Percentiles rank a stretch among this genome's conserved stretches.
These are phyloP conservation scores for Hyaloperonospora brassicae DNA, from an alignment of 352 stramenopile species.

Conservation along the genomic window DNA sequence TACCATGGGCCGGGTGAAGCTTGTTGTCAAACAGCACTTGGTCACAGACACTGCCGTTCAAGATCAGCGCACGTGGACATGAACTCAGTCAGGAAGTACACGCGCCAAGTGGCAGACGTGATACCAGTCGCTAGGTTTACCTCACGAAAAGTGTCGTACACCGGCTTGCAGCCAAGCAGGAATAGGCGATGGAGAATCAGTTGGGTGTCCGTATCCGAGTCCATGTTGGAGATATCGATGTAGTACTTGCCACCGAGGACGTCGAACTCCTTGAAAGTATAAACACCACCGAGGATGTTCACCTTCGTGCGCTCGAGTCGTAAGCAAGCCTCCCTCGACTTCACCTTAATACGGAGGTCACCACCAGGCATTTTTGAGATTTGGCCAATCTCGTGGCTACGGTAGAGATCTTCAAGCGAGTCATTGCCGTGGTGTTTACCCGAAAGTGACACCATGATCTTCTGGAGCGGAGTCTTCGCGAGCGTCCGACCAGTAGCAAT, in stretches of 20 bases:
- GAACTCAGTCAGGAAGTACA: not conserved
- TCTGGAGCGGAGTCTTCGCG: not conserved
- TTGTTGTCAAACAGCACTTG: too few relatives aligned
- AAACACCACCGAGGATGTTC: not conserved
- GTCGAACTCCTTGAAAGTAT: not conserved
- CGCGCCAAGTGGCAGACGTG: slow-evolving; percentile 1
- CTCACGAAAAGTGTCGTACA: slow-evolving; percentile 1
- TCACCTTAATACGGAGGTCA: not conserved
- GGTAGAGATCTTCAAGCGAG: not conserved
- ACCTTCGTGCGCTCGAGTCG: slow-evolving; percentile 1
- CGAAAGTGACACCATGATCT: not conserved
- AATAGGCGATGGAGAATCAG: not conserved
- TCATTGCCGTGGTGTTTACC: not conserved
- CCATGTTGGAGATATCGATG: not conserved
- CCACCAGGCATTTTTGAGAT: not conserved
- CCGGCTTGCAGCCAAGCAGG: not conserved
- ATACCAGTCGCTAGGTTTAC: not conserved
- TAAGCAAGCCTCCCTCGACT: not conserved
- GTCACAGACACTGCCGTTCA: not conserved
- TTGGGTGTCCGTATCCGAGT: too few relatives aligned
- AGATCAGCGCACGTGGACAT: not conserved
- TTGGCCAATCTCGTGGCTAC: not conserved
- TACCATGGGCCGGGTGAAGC: not conserved
- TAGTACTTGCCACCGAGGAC: not conserved
- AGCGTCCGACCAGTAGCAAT: not conserved